Evolutionary conservation across 2,329 filamentous ascomycete genomes (phyloP).

Genomic region (Laburnicola sp.): DNA sequence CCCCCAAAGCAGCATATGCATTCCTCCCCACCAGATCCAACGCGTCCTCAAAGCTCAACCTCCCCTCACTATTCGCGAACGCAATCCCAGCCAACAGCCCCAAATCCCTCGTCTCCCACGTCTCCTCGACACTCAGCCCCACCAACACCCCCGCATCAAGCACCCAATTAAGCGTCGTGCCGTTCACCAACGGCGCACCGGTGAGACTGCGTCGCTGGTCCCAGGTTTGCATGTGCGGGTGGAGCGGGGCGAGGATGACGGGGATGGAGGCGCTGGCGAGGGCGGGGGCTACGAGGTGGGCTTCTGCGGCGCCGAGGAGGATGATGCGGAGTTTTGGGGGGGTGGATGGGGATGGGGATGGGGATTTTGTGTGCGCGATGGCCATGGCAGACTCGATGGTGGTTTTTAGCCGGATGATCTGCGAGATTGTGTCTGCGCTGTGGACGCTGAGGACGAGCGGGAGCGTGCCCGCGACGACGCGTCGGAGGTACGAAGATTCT

Average conservation of each 20-base stretch:
- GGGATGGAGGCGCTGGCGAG: slow-evolving; percentile 61
- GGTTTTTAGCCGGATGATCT: slow-evolving; percentile 61
- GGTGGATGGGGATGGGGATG: slow-evolving; percentile 30
- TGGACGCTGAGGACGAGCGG: slow-evolving; percentile 63
- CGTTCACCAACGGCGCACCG: slow-evolving; percentile 67
- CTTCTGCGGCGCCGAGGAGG: slow-evolving; percentile 66
- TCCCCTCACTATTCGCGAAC: slow-evolving; percentile 59
- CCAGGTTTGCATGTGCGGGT: slow-evolving; percentile 60
- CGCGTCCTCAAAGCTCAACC: slow-evolving; percentile 58
- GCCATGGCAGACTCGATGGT: slow-evolving; percentile 54
- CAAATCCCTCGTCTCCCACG: slow-evolving; percentile 65
- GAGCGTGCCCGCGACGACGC: slow-evolving; percentile 58
- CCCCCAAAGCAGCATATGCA: slow-evolving; percentile 61
- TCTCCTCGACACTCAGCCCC: slow-evolving; percentile 63
- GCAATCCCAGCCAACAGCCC: slow-evolving; percentile 64
- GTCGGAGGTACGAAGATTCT: slow-evolving; percentile 55
- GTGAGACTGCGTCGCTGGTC: slow-evolving; percentile 64
- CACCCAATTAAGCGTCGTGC: slow-evolving; percentile 62
- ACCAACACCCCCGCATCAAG: slow-evolving; percentile 61
- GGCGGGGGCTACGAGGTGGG: slow-evolving; percentile 61
- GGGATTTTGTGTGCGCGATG: background rate
- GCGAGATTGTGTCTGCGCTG: slow-evolving; percentile 65
- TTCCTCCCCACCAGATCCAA: slow-evolving; percentile 61
- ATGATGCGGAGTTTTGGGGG: slow-evolving; percentile 53
- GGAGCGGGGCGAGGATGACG: slow-evolving; percentile 63